phyloP scores from a whole-genome alignment of 345 rosid species.

The Eucalyptus grandis region DNA sequence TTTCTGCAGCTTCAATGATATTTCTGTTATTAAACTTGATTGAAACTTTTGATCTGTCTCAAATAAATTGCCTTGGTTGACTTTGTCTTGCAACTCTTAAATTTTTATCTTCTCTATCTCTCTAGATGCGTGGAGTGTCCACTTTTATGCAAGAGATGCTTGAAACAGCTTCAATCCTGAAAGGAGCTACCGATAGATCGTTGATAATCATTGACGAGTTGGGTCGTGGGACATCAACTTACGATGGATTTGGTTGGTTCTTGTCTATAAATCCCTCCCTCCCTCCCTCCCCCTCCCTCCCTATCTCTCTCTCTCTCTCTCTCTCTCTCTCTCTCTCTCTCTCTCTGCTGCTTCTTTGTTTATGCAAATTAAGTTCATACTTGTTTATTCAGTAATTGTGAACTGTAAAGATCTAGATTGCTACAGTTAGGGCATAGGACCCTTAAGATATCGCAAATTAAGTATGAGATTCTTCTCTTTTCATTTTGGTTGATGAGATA shows the following conservation, averaged over 20 bases:
- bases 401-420: not conserved
- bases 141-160: constrained; percentile 99
- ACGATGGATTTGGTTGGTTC: constrained; percentile 94
- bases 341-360: not conserved
- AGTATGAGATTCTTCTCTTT: not conserved
- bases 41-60: not conserved
- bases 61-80: not conserved
- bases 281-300: not conserved
- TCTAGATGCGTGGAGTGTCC: constrained; percentile 88
- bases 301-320: not conserved
- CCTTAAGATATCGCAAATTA: not conserved
- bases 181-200: constrained; percentile 88
- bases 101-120: not conserved
- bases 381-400: not conserved
- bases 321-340: not conserved
- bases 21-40: not conserved
- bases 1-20: not conserved
- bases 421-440: not conserved
- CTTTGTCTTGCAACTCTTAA: not conserved
- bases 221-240: constrained; percentile 97
- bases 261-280: not conserved
- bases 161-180: constrained; percentile 90
- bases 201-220: constrained; percentile 92
- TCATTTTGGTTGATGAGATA: not conserved
- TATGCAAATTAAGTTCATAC: not conserved